phyloP scores from a whole-genome alignment of 441 rosid genomes.

The Populus tomentosa region DNA sequence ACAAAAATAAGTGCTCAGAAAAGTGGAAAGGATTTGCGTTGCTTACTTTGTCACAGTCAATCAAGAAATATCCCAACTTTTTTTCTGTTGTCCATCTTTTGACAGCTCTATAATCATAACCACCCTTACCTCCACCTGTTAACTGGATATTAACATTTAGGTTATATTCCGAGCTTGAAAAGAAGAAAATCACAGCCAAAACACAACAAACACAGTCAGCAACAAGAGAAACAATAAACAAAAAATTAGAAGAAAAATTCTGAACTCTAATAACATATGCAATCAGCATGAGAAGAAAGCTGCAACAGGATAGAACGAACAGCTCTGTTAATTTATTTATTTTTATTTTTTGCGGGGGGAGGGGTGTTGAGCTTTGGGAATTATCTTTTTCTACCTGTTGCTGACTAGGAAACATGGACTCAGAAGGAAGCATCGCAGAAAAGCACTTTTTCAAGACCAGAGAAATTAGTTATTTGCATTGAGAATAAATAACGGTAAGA shows the following conservation, averaged over 20 bases:
- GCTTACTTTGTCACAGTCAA: slow-evolving; percentile 75
- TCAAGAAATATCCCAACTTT: slow-evolving; percentile 64
- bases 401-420: neutral
- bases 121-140: slow-evolving; percentile 29
- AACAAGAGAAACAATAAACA: too few relatives aligned
- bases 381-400: neutral
- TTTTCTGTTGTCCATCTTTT: slow-evolving; percentile 82
- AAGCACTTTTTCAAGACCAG: too few relatives aligned
- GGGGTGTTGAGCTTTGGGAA: neutral
- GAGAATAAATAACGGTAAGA: neutral
- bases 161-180: neutral
- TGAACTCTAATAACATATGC: neutral
- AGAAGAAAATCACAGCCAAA: neutral
- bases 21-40: neutral
- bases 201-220: neutral
- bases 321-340: neutral
- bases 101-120: slow-evolving; percentile 62
- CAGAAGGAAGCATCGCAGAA: too few relatives aligned
- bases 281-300: neutral
- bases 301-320: neutral
- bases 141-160: slow-evolving; percentile 45
- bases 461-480: neutral
- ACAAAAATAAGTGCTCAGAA: slow-evolving; percentile 1
- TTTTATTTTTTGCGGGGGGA: neutral
- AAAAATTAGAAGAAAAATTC: neutral